Conservation (phyloP, 2,329 filamentous ascomycete species). For the Grosmannia serpens region DNA sequence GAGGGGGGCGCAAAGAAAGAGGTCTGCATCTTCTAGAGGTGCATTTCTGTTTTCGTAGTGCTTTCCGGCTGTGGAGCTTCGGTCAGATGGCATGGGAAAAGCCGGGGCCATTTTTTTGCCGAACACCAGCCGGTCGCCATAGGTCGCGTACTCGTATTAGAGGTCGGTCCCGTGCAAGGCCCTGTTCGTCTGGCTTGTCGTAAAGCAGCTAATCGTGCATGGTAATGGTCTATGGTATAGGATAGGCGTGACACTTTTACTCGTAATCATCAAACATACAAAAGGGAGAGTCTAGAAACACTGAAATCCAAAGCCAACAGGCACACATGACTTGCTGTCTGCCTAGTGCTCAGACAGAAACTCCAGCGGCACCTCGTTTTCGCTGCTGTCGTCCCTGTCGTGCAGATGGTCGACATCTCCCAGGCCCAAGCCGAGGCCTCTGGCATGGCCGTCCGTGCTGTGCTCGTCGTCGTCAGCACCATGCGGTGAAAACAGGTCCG, state of each 20-base stretch:
- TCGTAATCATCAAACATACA: no score
- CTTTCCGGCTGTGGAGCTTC: background rate
- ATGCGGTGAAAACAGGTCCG: constrained; percentile 26
- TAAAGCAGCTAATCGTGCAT: no score
- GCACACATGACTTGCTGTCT: constrained; percentile 7
- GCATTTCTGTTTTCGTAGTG: background rate
- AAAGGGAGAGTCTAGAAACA: background rate
- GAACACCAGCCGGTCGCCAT: constrained; percentile 7
- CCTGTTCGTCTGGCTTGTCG: no score
- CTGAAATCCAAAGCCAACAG: background rate
- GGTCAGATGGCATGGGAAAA: constrained; percentile 3
- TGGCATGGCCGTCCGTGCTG: constrained; percentile 15
- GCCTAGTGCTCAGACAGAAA: constrained; percentile 35
- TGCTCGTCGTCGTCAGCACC: constrained; percentile 19
- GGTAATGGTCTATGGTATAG: no score
- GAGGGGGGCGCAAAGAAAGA: background rate
- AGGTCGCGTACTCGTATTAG: background rate
- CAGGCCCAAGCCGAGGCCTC: no score
- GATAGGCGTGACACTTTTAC: no score
- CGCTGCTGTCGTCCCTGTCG: constrained; percentile 23
- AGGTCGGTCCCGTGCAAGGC: background rate
- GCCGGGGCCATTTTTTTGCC: constrained; percentile 7
- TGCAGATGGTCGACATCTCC: background rate
- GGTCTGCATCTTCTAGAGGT: background rate
- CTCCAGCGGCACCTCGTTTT: constrained; percentile 39